Evolutionary conservation across 2,329 filamentous ascomycete genomes (phyloP).

Genomic region (Colletotrichum scovillei): DNA sequence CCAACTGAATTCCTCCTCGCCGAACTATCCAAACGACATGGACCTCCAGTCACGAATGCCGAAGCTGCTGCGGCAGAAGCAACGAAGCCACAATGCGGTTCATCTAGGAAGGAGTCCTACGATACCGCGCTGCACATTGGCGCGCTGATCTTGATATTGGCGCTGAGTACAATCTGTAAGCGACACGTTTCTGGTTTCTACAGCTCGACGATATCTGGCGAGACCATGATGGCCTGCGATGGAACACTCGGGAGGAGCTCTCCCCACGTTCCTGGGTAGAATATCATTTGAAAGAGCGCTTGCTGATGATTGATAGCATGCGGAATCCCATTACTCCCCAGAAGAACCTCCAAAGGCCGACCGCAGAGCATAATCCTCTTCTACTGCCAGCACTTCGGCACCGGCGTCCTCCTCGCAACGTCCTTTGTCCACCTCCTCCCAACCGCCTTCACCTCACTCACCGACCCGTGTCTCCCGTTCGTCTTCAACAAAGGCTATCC

Average conservation of each 20-base stretch:
- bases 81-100: slow-evolving; percentile 63
- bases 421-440: slow-evolving; percentile 84
- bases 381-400: slow-evolving; percentile 80
- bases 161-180: slow-evolving; percentile 68
- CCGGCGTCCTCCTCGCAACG: slow-evolving; percentile 86
- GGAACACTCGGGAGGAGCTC: neutral
- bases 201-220: too few species aligned
- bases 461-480: slow-evolving; percentile 77
- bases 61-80: slow-evolving; percentile 43
- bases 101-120: slow-evolving; percentile 65
- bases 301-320: slow-evolving; percentile 58
- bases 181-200: neutral
- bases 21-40: slow-evolving; percentile 62
- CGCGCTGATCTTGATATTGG: slow-evolving; percentile 74
- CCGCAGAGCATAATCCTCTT: slow-evolving; percentile 72
- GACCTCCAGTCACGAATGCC: slow-evolving; percentile 35
- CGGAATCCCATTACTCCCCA: slow-evolving; percentile 74
- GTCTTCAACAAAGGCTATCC: slow-evolving; percentile 85
- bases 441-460: slow-evolving; percentile 74
- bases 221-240: slow-evolving; percentile 8
- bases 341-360: slow-evolving; percentile 66
- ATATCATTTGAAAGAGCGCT: neutral
- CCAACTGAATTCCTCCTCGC: slow-evolving; percentile 63
- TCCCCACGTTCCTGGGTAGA: neutral
- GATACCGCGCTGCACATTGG: slow-evolving; percentile 76